Evolutionary conservation across 1,284 basidiomycete species (phyloP).

Genomic region (Ceratobasidium sp.): DNA sequence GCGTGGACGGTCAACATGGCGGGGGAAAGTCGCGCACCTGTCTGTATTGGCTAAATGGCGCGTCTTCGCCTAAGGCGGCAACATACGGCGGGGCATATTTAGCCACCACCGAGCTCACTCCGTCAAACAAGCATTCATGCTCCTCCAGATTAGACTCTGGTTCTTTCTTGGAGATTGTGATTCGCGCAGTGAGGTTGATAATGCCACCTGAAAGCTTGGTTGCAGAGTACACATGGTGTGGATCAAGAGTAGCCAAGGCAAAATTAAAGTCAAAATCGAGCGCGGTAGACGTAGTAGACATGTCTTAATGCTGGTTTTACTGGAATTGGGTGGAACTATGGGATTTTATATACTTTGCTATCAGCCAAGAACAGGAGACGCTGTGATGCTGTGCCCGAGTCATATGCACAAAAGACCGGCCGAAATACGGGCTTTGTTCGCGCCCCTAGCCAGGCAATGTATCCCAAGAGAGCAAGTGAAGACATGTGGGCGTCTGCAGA

Average conservation of each 20-base stretch:
- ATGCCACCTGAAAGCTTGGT: constrained; percentile 17
- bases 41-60: constrained; percentile 32
- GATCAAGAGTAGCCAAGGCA: constrained; percentile 19
- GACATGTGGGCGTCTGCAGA: too few species aligned
- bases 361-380: not conserved
- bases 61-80: constrained; percentile 20
- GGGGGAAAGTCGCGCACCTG: not conserved
- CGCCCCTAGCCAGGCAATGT: too few species aligned
- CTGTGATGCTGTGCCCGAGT: not conserved
- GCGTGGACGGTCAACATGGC: too few species aligned
- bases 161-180: constrained; percentile 2
- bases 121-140: constrained; percentile 15
- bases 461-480: too few species aligned
- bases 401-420: too few species aligned
- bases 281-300: not conserved
- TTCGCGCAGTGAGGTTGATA: constrained; percentile 10
- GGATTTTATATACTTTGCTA: not conserved
- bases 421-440: too few species aligned
- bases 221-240: constrained; percentile 14
- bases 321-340: not conserved
- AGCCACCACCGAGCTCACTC: constrained; percentile 1
- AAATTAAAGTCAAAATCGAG: not conserved
- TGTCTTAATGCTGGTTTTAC: not conserved
- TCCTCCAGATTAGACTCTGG: not conserved
- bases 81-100: constrained; percentile 32